Conservation (phyloP, 1,139 yeast species). For the Scheffersomyces cryptocercus region DNA sequence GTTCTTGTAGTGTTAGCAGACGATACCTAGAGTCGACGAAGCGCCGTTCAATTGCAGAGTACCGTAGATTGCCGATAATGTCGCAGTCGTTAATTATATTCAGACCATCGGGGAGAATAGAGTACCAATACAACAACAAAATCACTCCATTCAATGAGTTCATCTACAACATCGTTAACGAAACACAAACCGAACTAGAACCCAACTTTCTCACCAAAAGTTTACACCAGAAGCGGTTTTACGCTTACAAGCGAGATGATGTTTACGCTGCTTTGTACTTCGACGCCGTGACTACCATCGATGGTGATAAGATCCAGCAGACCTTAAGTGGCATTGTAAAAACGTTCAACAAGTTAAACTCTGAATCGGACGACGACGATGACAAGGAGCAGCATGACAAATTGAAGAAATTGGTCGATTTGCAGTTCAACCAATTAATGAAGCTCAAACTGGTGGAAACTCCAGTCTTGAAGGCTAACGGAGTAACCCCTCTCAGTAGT, state of each 20-base stretch:
- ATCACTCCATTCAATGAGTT: slow-evolving; percentile 44
- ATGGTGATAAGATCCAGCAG: slow-evolving; percentile 38
- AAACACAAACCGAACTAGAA: slow-evolving; percentile 34
- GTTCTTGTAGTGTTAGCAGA: not conserved
- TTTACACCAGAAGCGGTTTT: slow-evolving; percentile 38
- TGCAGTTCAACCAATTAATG: slow-evolving; percentile 36
- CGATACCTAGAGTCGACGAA: not conserved
- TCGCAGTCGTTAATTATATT: slow-evolving; percentile 37
- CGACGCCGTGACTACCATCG: slow-evolving; percentile 43
- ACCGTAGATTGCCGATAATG: slow-evolving; percentile 10
- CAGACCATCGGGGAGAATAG: slow-evolving; percentile 37
- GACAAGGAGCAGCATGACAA: slow-evolving; percentile 14
- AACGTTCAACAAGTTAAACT: slow-evolving; percentile 28
- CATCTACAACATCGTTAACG: slow-evolving; percentile 39
- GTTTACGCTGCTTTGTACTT: slow-evolving; percentile 40
- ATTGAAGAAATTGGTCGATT: slow-evolving; percentile 37
- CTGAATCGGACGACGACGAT: slow-evolving; percentile 21
- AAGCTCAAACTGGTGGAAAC: slow-evolving; percentile 24
- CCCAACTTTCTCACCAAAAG: slow-evolving; percentile 35
- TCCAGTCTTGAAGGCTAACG: slow-evolving; percentile 5
- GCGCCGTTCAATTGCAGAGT: not conserved
- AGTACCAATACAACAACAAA: slow-evolving; percentile 39
- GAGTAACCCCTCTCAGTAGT: slow-evolving; percentile 2
- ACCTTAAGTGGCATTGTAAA: slow-evolving; percentile 38
- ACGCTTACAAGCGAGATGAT: slow-evolving; percentile 30